Evolutionary conservation across 371 early-diverging fungal genomes (phyloP), one percentile per base, ranked within the genome.

Genomic region (Mucor velutinosus): DNA sequence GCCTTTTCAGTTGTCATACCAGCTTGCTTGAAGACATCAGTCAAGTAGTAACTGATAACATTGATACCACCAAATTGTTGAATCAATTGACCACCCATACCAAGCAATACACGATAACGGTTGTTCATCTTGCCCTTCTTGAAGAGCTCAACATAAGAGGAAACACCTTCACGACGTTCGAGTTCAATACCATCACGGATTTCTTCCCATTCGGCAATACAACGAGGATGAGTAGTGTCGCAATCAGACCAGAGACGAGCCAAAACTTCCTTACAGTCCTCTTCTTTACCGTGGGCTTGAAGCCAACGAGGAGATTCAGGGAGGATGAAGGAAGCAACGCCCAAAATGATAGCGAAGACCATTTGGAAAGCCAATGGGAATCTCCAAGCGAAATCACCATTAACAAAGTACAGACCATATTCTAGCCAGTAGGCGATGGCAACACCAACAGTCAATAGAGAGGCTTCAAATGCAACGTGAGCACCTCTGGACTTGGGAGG

Each of bases 251-350:
- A 75, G 2, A 82, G 72, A 47, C 76, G 73, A 57, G 78, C 79
- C 49, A 82, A 67, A 2, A 82, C 78, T 23, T 72, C 73, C 59
- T 80, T 77, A 29, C 73, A 71, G 30, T 79, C 76, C 6, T 78
- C 78, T 25, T 69, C 71, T 29, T 71, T 53, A 39, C 79, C 77
- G 25, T 85, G 78, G 49, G 78, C 72, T 49, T 82, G 64, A 17
- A 87, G 64, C 87, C 87, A 87, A 71, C 87, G 85, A 33, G 87
- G 86, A 7, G 87, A 77, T 60, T 84, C 86, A 15, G 88, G 88
- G 7, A 87, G 76, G 58, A 86, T 56, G 29, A 80, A 74, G 17
- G 76, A 66, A 58, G 80, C 86, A 43, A 67, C 37, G 49, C 79
- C 64, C 45, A 87, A 76, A 35, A 84, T 47, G 30, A 80, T 70